These are phyloP conservation scores for Cytospora schulzeri DNA, from an alignment of 2,329 filamentous ascomycete species.

Conservation along the genomic window DNA sequence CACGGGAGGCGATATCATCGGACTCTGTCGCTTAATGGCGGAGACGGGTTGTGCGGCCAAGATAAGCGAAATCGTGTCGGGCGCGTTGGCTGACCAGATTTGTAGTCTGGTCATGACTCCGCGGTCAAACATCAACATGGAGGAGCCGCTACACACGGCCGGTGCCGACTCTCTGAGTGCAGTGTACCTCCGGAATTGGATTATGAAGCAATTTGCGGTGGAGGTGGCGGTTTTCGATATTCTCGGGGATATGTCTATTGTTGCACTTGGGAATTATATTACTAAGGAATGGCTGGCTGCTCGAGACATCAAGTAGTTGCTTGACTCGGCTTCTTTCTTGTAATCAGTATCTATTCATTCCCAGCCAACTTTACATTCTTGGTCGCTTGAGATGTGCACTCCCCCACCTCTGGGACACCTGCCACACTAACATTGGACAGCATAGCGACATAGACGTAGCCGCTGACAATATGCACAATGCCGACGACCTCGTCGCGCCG, in stretches of 20 bases:
- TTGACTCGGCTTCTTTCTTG: no score
- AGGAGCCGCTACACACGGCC: neutral
- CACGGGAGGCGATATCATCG: neutral
- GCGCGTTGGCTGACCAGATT: neutral
- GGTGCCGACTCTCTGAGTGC: constrained; percentile 1
- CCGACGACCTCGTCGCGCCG: no score
- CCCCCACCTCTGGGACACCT: no score
- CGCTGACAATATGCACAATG: no score
- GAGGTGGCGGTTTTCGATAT: constrained; percentile 2
- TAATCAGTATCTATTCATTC: no score
- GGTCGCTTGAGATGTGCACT: no score
- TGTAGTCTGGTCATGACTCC: neutral
- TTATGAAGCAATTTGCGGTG: neutral
- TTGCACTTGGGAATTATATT: neutral
- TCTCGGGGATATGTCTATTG: neutral
- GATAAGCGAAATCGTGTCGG: neutral
- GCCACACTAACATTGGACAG: no score
- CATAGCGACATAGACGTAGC: no score
- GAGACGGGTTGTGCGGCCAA: neutral
- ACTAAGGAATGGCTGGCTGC: no score
- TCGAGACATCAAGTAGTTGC: no score
- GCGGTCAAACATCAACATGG: neutral
- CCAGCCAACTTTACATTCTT: no score
- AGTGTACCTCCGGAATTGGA: neutral
- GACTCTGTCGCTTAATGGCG: neutral